Conservation (phyloP, 1,284 basidiomycete species). For the Mrakiaceae sp. region DNA sequence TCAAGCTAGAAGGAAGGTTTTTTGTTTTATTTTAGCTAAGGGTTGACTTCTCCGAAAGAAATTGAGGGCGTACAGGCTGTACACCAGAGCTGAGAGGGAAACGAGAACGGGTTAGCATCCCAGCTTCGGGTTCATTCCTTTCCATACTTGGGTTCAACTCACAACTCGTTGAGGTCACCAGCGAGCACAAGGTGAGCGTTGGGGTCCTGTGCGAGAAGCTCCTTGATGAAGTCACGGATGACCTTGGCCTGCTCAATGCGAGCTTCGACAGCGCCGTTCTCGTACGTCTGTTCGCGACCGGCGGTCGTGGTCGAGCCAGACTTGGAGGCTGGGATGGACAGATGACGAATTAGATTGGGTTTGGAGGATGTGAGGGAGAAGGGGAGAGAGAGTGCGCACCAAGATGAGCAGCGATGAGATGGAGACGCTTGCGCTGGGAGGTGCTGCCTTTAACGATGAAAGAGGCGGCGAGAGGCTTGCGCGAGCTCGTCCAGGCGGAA, state of each 20-base stretch:
- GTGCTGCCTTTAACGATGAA: conserved; percentile 31
- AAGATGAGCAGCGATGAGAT: conserved; percentile 50
- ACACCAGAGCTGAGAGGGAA: conserved; percentile 38
- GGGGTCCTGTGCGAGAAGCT: conserved; percentile 39
- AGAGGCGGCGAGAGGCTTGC: conserved; percentile 50
- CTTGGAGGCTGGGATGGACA: conserved; percentile 39
- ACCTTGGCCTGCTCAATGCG: conserved; percentile 45
- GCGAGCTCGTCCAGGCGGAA: conserved; percentile 46
- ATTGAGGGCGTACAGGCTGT: conserved; percentile 31
- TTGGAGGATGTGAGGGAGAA: too few species aligned
- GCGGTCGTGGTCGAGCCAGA: conserved; percentile 45
- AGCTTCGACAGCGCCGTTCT: conserved; percentile 44
- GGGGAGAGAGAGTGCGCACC: not conserved
- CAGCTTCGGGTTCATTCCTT: too few species aligned
- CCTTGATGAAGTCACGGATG: conserved; percentile 43
- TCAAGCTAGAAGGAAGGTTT: conserved; percentile 36
- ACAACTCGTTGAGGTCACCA: conserved; percentile 54
- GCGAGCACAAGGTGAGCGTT: conserved; percentile 43
- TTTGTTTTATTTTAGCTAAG: conserved; percentile 14
- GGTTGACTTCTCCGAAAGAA: too few species aligned
- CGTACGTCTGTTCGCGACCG: conserved; percentile 44
- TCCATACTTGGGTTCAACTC: too few species aligned
- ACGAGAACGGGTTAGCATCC: not conserved
- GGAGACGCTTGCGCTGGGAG: conserved; percentile 41
- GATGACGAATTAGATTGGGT: too few species aligned